These are phyloP conservation scores for Podospora anserina DNA, from an alignment of 495 filamentous ascomycete genomes.

Conservation along the genomic window DNA sequence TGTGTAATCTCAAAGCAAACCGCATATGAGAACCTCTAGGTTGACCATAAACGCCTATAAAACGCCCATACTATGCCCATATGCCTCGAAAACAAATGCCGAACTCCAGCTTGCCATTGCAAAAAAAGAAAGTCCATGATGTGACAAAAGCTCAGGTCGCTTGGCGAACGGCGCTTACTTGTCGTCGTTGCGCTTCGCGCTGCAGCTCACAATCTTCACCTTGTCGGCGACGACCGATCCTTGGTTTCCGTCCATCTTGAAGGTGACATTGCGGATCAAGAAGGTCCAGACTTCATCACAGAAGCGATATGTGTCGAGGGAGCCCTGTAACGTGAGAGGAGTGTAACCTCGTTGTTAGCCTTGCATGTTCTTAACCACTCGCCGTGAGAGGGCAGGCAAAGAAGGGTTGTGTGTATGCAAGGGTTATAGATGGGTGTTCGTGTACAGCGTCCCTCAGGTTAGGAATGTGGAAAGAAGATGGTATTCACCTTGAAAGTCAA, in stretches of 20 bases:
- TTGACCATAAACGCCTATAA: background rate
- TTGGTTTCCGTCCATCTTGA: slow-evolving; percentile 86
- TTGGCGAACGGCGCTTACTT: slow-evolving; percentile 33
- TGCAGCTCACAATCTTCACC: slow-evolving; percentile 97
- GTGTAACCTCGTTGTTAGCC: slow-evolving; percentile 1
- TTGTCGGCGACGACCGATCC: slow-evolving; percentile 60
- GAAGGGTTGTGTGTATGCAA: background rate
- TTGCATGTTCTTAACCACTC: background rate
- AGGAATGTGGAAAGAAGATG: background rate
- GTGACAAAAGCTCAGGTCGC: background rate
- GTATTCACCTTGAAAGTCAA: slow-evolving; percentile 87
- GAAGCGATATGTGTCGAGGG: slow-evolving; percentile 98
- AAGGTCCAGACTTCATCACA: slow-evolving; percentile 99
- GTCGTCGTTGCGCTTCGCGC: slow-evolving; percentile 78
- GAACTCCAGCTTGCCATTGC: background rate
- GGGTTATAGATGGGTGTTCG: background rate
- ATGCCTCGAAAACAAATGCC: background rate
- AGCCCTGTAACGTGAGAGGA: slow-evolving; percentile 62
- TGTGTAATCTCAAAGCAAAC: background rate
- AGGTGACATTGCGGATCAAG: slow-evolving; percentile 94
- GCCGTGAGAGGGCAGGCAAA: background rate
- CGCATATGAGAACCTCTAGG: background rate
- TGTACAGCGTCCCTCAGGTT: background rate
- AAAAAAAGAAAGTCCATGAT: background rate
- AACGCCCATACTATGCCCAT: background rate